Conservation (phyloP, 306 rosid genomes). For the Ochetophila trinervis region DNA sequence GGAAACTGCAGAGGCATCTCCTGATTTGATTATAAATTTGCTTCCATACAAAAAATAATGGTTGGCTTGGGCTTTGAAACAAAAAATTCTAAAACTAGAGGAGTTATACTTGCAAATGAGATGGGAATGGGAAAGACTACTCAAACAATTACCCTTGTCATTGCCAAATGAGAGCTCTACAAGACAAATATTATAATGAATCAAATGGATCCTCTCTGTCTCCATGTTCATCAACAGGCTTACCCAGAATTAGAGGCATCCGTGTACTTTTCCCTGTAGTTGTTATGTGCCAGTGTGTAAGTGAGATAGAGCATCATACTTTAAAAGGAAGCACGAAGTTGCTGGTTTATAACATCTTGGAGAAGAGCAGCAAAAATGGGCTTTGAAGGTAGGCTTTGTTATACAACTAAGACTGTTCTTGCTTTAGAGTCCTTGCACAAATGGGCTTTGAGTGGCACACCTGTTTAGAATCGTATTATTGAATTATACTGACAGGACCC, state of each 20-base stretch:
- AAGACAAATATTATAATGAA: conserved; percentile 32
- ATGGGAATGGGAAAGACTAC: conserved; percentile 99
- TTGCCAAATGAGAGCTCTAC: conserved; percentile 55
- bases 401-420: conserved; percentile 83
- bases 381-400: conserved; percentile 53
- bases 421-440: conserved; percentile 70
- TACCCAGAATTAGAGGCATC: conserved; percentile 52
- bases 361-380: conserved; percentile 27
- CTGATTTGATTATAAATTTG: conserved; percentile 64
- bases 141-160: conserved; percentile 94
- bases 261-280: conserved; percentile 88
- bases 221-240: conserved; percentile 45
- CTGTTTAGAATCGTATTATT: conserved; percentile 78
- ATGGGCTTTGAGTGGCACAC: conserved; percentile 99
- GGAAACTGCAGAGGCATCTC: conserved; percentile 65
- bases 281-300: conserved; percentile 85
- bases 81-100: conserved; percentile 53
- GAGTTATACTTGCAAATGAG: conserved; percentile 97
- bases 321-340: conserved; percentile 74
- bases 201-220: conserved; percentile 25
- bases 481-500: conserved; percentile 88
- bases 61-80: conserved; percentile 87
- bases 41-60: conserved; percentile 89
- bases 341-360: conserved; percentile 60
- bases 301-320: conserved; percentile 75